Base-by-base conservation (phyloP, 2,329 filamentous ascomycete genomes). In the Diaporthe vaccinii region DNA sequence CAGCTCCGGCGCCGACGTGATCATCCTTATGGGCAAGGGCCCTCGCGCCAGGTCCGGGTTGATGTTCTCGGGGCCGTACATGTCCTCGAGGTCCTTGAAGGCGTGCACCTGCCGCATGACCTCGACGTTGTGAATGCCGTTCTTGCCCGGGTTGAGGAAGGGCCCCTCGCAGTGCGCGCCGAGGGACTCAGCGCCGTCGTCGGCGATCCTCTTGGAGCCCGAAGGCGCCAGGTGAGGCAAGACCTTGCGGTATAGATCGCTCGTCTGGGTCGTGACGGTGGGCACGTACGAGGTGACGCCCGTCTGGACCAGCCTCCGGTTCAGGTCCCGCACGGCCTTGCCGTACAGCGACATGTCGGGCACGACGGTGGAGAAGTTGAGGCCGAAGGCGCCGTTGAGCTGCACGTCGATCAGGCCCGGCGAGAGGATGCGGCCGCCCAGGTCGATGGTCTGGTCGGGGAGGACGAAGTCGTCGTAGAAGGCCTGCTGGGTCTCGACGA, bases 131-230 rank as follows among this genome's bases (percentile, higher is more conserved):
- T 98, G 96, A 51, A 97, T 93, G 69, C 96, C 96, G 81, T 98
- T 97, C 82, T 96, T 96, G 62, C 91, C 91, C 0, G 93, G 92
- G 80, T 87, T 94, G 73, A 98, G 88, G 84, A 98, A 98, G 0
- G 96, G 96, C 0, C 96, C 96, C 87, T 98, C 96, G 82, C 94
- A 94, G 81, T 98, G 96, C 4, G 95, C 95, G 41, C 96, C 96
- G 20, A 98, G 90, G 0, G 94, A 97, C 84, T 98, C 95, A 65
- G 95, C 92, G 61, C 96, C 96, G 77, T 94, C 90, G 55, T 87
- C 83, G 46, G 94, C 86, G 70, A 89, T 83, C 77, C 94, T 90
- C 20, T 83, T 80, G 75, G 83, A 82, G 22, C 92, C 93, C 0
- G 93, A 94, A 0, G 95, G 94, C 0, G 91, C 94, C 15, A 98